Conservation (phyloP, 176 grass and related monocot genomes). For the Rhynchospora pubera region DNA sequence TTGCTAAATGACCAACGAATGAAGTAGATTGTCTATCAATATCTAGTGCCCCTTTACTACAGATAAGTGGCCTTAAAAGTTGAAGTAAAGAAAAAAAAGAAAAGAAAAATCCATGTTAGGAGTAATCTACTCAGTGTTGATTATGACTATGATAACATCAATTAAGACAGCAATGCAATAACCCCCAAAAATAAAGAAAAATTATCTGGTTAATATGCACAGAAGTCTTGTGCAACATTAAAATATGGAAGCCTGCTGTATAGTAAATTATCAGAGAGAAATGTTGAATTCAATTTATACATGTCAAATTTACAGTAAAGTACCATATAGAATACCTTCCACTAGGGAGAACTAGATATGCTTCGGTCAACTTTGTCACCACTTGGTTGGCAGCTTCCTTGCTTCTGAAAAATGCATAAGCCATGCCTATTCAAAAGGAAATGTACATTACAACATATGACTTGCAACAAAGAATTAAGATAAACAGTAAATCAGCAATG, state of each 20-base stretch:
- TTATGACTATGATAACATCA: background rate
- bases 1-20: conserved; percentile 58
- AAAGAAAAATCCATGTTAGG: conserved; percentile 4
- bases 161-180: background rate
- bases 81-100: conserved; percentile 19
- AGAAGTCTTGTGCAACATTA: background rate
- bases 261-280: conserved; percentile 2
- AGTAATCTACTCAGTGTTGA: background rate
- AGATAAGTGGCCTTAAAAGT: conserved; percentile 60
- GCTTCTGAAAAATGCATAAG: conserved; percentile 70
- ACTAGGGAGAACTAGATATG: conserved; percentile 49
- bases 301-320: conserved; percentile 8
- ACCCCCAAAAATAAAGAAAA: background rate
- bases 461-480: conserved; percentile 8
- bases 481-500: background rate
- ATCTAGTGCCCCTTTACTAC: conserved; percentile 85
- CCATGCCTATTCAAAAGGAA: conserved; percentile 60
- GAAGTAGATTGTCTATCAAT: conserved; percentile 43
- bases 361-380: conserved; percentile 60
- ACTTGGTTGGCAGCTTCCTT: conserved; percentile 42
- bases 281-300: background rate
- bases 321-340: conserved; percentile 57
- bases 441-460: conserved; percentile 1
- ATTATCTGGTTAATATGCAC: no score
- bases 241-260: background rate